Percentiles rank a stretch among this genome's conserved stretches.
These are phyloP conservation scores for Helicocarpus griseus DNA, from an alignment of 2,329 filamentous ascomycete genomes.

Conservation along the genomic window DNA sequence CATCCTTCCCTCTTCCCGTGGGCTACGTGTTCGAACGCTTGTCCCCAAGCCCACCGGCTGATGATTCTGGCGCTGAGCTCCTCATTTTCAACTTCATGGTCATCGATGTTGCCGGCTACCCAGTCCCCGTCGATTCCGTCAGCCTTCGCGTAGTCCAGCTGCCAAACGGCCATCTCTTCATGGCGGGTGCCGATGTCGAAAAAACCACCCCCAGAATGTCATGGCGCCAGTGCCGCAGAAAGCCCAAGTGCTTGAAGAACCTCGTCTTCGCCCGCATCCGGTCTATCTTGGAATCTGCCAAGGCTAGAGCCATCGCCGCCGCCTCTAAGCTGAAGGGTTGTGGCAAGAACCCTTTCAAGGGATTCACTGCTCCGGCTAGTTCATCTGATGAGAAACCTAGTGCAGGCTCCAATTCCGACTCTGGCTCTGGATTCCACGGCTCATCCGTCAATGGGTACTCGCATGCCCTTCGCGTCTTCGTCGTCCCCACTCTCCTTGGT, in stretches of 20 bases:
- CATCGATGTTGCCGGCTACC: constrained; percentile 32
- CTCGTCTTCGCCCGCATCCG: constrained; percentile 32
- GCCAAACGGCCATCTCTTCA: constrained; percentile 25
- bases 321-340: constrained; percentile 20
- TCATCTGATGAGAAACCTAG: constrained; percentile 1
- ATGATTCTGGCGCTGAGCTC: constrained; percentile 25
- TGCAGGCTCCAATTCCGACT: constrained; percentile 11
- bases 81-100: constrained; percentile 36
- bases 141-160: constrained; percentile 31
- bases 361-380: constrained; percentile 10
- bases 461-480: constrained; percentile 33
- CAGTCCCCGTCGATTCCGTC: constrained; percentile 36
- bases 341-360: too few relatives aligned
- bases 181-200: constrained; percentile 30
- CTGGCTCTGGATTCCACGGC: constrained; percentile 21
- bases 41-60: constrained; percentile 18
- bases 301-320: constrained; percentile 25
- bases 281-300: constrained; percentile 28
- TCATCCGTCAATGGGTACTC: constrained; percentile 31
- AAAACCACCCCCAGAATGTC: constrained; percentile 24
- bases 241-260: constrained; percentile 28
- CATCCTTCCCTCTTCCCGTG: constrained; percentile 28
- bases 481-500: constrained; percentile 38
- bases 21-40: constrained; percentile 36
- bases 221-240: constrained; percentile 35